Evolutionary conservation across 2,329 filamentous ascomycete species (phyloP).

Genomic region (Emericellopsis cladophorae): DNA sequence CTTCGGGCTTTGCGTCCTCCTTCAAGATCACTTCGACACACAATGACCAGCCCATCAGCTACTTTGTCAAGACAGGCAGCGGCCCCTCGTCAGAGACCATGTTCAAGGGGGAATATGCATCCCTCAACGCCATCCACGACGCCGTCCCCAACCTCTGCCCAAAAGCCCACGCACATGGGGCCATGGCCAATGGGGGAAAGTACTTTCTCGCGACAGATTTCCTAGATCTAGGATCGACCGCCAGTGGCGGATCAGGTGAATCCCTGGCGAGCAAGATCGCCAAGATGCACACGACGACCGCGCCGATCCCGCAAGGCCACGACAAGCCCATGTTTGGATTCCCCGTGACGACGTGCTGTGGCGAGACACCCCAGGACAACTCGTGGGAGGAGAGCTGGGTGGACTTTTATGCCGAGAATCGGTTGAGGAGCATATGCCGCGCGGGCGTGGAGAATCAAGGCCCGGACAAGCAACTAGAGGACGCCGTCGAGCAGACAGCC

Average conservation of each 20-base stretch:
- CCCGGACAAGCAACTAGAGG: conserved; percentile 44
- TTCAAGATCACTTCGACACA: conserved; percentile 40
- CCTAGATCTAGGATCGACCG: conserved; percentile 40
- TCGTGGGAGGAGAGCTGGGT: conserved; percentile 59
- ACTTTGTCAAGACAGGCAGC: conserved; percentile 60
- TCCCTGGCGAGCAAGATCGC: conserved; percentile 67
- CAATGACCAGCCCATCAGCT: conserved; percentile 40
- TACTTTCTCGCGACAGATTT: conserved; percentile 67
- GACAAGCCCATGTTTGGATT: conserved; percentile 65
- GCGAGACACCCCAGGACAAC: conserved; percentile 57
- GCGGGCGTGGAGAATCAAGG: conserved; percentile 50
- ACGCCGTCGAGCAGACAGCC: conserved; percentile 53
- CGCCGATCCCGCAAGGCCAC: conserved; percentile 48
- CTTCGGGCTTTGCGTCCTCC: conserved; percentile 57
- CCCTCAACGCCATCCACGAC: conserved; percentile 67
- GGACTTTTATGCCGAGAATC: conserved; percentile 66
- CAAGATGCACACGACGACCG: conserved; percentile 63
- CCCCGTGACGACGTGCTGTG: conserved; percentile 74
- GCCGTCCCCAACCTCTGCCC: conserved; percentile 67
- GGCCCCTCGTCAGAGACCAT: conserved; percentile 50
- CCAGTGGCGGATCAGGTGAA: conserved; percentile 29
- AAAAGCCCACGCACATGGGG: conserved; percentile 59
- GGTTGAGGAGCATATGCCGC: conserved; percentile 53
- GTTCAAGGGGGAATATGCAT: conserved; percentile 72
- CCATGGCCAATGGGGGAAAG: conserved; percentile 31